phyloP scores from a whole-genome alignment of 768 basidiomycete species.

The Suillus paluster region DNA sequence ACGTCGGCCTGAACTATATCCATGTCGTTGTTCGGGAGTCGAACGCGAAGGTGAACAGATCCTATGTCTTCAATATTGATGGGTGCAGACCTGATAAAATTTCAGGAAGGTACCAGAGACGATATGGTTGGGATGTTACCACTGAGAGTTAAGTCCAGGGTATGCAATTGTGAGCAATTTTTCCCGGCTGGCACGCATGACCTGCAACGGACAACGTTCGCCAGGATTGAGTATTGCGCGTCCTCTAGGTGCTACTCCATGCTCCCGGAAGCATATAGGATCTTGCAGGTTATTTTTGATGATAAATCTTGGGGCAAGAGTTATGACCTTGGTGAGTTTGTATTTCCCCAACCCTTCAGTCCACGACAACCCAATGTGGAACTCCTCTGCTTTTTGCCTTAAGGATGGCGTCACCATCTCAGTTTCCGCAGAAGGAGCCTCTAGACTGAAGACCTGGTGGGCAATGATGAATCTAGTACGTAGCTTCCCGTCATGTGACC shows the following conservation, averaged over 20 bases:
- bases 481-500: conserved; percentile 15
- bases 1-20: conserved; percentile 77
- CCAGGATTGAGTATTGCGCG: conserved; percentile 66
- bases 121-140: conserved; percentile 50
- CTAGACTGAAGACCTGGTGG: conserved; percentile 78
- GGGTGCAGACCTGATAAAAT: conserved; percentile 76
- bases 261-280: conserved; percentile 81
- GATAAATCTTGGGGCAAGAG: conserved; percentile 88
- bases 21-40: conserved; percentile 38
- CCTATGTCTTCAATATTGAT: conserved; percentile 94
- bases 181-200: conserved; percentile 66
- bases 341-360: conserved; percentile 96
- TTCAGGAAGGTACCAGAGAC: conserved; percentile 5
- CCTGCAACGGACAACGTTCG: conserved; percentile 68
- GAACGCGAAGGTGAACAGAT: conserved; percentile 71
- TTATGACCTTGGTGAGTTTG: conserved; percentile 93
- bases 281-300: conserved; percentile 79
- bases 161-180: conserved; percentile 85
- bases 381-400: conserved; percentile 63
- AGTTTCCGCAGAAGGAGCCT: conserved; percentile 90
- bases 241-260: conserved; percentile 70
- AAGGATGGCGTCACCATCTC: conserved; percentile 73
- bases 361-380: conserved; percentile 90
- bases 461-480: conserved; percentile 11
- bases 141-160: conserved; percentile 82